Conservation (phyloP, 169 alveolate species). For the Cystoisospora suis region DNA sequence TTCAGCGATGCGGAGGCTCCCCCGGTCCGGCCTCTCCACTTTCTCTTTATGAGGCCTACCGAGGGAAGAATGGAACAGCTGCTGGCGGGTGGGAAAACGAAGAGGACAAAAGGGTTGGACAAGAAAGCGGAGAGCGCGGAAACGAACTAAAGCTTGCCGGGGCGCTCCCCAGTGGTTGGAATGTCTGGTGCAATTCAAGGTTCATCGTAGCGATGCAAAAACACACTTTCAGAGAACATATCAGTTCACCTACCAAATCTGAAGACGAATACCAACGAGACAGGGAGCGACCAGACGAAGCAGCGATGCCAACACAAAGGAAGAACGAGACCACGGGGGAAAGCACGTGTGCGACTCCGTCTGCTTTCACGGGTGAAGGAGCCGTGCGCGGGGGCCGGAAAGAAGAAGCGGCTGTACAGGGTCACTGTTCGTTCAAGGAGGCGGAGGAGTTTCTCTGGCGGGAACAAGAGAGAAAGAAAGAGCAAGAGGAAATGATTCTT, state of each 20-base stretch:
- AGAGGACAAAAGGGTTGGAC: neutral
- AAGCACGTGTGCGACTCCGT: neutral
- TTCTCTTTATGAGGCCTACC: no score
- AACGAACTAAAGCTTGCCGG: neutral
- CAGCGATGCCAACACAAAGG: neutral
- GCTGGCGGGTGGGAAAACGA: no score
- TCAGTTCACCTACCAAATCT: no score
- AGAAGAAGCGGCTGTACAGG: neutral
- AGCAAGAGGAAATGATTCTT: neutral
- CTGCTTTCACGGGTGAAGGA: no score
- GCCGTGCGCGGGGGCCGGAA: neutral
- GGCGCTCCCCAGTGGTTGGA: neutral
- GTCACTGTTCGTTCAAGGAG: neutral
- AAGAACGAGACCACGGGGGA: neutral
- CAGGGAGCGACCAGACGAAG: neutral
- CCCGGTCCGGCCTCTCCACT: no score
- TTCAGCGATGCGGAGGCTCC: no score
- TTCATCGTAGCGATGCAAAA: slow-evolving; percentile 27
- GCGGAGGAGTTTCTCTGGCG: neutral
- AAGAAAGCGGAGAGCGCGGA: neutral
- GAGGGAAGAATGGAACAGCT: no score
- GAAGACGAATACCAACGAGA: no score
- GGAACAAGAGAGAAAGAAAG: neutral
- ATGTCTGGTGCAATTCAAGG: neutral
- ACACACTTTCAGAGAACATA: neutral